These are phyloP conservation scores for Scutellaria minor DNA, from an alignment of 257 asterid species.

Conservation along the genomic window DNA sequence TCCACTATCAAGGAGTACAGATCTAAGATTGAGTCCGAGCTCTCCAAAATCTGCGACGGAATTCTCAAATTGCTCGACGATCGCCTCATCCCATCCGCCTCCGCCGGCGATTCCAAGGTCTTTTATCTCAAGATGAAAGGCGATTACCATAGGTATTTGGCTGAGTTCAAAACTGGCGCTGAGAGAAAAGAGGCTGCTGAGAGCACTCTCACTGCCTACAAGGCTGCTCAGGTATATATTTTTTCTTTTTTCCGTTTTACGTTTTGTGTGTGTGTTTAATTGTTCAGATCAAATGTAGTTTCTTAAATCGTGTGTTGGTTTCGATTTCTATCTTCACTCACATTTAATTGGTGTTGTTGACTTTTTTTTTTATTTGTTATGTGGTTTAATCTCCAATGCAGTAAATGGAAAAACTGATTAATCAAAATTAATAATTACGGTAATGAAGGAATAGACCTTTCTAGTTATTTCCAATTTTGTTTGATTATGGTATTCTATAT, in stretches of 20 bases:
- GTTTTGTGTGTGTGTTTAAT: not conserved
- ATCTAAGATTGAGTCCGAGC: conserved; percentile 49
- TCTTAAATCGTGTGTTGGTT: not conserved
- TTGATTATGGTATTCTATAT: not conserved
- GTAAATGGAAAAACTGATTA: too few relatives aligned
- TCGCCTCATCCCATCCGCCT: conserved; percentile 43
- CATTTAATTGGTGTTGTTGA: conserved; percentile 18
- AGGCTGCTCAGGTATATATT: conserved; percentile 46
- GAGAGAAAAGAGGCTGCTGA: conserved; percentile 56
- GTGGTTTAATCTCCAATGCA: not conserved
- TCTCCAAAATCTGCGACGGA: conserved; percentile 44
- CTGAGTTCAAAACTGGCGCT: conserved; percentile 47
- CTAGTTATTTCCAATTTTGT: not conserved
- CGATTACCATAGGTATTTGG: conserved; percentile 48
- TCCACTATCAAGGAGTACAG: conserved; percentile 45
- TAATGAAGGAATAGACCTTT: not conserved
- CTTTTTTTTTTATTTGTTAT: not conserved
- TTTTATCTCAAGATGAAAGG: conserved; percentile 53
- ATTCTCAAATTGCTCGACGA: conserved; percentile 44
- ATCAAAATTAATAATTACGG: too few relatives aligned
- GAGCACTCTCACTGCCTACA: conserved; percentile 49
- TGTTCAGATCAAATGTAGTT: conserved; percentile 21
- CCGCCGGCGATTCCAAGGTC: conserved; percentile 47
- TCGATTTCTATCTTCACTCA: not conserved
- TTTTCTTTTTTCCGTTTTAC: not conserved